Percentiles rank a stretch among this genome's conserved stretches.
phyloP scores from a whole-genome alignment of 371 early-diverging fungal genomes.

The Mucor ambiguus region DNA sequence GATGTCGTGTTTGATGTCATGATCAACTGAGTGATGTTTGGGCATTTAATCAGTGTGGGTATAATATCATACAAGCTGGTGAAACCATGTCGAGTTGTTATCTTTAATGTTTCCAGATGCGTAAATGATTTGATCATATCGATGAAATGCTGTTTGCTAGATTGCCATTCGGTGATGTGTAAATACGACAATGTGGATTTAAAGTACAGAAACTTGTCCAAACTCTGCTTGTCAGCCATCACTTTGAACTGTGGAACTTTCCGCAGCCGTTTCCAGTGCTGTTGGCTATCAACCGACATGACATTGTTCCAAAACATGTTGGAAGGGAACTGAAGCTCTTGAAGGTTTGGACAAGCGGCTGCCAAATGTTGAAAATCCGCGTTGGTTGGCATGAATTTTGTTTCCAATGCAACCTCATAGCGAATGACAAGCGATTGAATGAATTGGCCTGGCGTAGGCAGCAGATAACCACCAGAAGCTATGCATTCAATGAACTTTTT shows the following conservation, averaged over 20 bases:
- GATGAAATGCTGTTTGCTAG: background rate
- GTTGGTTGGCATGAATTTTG: constrained; percentile 13
- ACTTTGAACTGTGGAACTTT: constrained; percentile 1
- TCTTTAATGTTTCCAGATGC: constrained; percentile 7
- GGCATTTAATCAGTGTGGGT: constrained; percentile 4
- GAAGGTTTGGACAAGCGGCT: constrained; percentile 12
- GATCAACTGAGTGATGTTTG: constrained; percentile 5
- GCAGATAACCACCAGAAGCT: background rate
- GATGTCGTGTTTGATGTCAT: background rate
- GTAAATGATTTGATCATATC: constrained; percentile 12
- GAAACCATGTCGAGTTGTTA: constrained; percentile 8
- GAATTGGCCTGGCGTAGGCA: constrained; percentile 10
- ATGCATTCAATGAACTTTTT: constrained; percentile 7
- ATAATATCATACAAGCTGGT: constrained; percentile 12
- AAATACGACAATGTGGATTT: background rate
- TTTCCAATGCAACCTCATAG: constrained; percentile 11
- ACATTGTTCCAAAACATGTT: constrained; percentile 19
- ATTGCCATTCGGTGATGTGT: constrained; percentile 10
- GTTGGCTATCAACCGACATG: background rate
- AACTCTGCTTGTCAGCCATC: background rate
- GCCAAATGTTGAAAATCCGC: constrained; percentile 16
- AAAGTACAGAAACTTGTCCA: constrained; percentile 5
- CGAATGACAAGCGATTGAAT: constrained; percentile 5
- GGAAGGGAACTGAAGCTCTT: constrained; percentile 5
- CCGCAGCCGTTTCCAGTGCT: constrained; percentile 2